These are phyloP conservation scores for Nepenthes alata DNA, from an alignment of 179 eudicot genomes.

Conservation along the genomic window DNA sequence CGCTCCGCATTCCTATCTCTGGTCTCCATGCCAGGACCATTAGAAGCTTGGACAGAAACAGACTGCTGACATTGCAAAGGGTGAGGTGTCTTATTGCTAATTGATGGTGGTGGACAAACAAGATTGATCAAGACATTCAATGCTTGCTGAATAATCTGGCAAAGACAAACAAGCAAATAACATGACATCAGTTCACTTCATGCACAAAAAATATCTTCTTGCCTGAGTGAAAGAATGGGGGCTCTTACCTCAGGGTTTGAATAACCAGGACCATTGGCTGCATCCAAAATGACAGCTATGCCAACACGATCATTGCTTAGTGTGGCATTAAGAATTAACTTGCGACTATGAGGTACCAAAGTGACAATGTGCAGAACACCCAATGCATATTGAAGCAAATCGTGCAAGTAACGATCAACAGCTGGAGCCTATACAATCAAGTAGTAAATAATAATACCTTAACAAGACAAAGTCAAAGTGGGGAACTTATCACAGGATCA, in stretches of 20 bases:
- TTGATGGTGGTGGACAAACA: conserved; percentile 99
- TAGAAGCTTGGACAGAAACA: conserved; percentile 34
- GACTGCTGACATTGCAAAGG: conserved; percentile 47
- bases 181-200: neutral
- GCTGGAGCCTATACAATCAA: conserved; percentile 58
- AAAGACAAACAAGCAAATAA: conserved; percentile 13
- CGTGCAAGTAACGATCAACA: conserved; percentile 89
- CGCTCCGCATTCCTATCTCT: conserved; percentile 41
- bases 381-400: conserved; percentile 87
- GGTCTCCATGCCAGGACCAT: conserved; percentile 35
- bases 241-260: conserved; percentile 79
- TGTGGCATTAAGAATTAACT: conserved; percentile 67
- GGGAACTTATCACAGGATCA: neutral
- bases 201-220: neutral
- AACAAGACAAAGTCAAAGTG: neutral
- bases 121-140: conserved; percentile 82
- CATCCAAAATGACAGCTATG: conserved; percentile 90
- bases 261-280: conserved; percentile 80
- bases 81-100: conserved; percentile 69
- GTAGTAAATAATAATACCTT: conserved; percentile 6
- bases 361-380: conserved; percentile 88
- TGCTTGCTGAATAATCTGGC: conserved; percentile 89
- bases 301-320: conserved; percentile 89
- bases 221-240: conserved; percentile 1
- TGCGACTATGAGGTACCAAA: conserved; percentile 75